phyloP scores from a whole-genome alignment of 768 basidiomycete species.

The Kwoniella dendrophila region DNA sequence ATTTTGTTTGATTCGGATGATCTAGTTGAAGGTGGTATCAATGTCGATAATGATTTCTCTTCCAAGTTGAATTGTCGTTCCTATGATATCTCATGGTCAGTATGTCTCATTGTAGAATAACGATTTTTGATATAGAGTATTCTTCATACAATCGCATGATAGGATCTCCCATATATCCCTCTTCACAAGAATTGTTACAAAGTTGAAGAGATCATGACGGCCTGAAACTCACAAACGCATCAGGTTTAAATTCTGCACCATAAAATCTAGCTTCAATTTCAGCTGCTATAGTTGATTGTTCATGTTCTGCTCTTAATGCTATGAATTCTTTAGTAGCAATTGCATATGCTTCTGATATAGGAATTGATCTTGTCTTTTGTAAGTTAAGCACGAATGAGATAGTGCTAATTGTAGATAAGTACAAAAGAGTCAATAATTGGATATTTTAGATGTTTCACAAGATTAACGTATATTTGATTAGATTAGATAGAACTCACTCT shows the following conservation, averaged over 20 bases:
- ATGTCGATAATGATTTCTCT: constrained; percentile 28
- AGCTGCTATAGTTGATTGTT: constrained; percentile 75
- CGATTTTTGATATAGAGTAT: too few relatives aligned
- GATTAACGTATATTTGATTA: too few relatives aligned
- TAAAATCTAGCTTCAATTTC: constrained; percentile 75
- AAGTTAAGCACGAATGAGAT: constrained; percentile 80
- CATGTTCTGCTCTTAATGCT: constrained; percentile 78
- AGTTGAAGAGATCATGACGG: too few relatives aligned
- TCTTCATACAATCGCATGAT: too few relatives aligned
- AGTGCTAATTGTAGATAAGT: constrained; percentile 60
- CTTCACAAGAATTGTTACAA: too few relatives aligned
- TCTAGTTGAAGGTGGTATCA: constrained; percentile 22
- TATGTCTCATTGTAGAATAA: neutral
- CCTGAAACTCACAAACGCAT: constrained; percentile 37
- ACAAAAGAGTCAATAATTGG: neutral
- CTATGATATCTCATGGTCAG: constrained; percentile 20
- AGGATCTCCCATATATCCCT: too few relatives aligned
- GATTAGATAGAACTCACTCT: constrained; percentile 84
- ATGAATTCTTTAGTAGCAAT: constrained; percentile 82
- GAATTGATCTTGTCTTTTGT: constrained; percentile 65
- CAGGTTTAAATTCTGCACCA: constrained; percentile 61
- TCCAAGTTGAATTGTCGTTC: constrained; percentile 47
- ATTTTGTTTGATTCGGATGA: constrained; percentile 14
- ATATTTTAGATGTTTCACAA: too few relatives aligned
- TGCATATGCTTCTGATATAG: constrained; percentile 78